Evolutionary conservation across 495 filamentous ascomycete species (phyloP).

Genomic region (Copromyces sp.): DNA sequence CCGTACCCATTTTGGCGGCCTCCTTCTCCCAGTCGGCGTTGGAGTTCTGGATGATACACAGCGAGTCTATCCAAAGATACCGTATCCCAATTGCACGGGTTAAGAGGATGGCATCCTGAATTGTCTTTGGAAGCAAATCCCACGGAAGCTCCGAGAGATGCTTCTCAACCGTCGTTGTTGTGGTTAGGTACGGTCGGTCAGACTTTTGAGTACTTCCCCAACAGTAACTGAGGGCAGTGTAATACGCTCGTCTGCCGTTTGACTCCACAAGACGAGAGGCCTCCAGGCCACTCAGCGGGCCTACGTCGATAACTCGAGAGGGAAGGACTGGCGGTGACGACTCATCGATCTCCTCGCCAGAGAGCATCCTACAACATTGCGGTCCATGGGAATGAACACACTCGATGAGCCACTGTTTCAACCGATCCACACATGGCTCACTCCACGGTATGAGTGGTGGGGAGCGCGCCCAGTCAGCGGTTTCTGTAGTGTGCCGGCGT

Average conservation of each 20-base stretch:
- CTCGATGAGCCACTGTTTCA: neutral
- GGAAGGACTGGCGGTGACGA: neutral
- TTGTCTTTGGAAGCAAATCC: neutral
- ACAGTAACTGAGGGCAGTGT: neutral
- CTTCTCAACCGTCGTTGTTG: neutral
- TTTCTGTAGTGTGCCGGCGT: neutral
- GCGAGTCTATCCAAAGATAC: neutral
- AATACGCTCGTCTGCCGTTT: accelerated
- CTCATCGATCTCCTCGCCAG: neutral
- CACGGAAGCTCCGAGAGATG: neutral
- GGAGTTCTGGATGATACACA: no score
- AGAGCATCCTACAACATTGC: neutral
- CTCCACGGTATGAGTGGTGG: neutral
- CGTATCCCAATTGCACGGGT: neutral
- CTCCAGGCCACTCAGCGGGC: accelerated
- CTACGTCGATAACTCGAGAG: neutral
- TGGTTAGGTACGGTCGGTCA: neutral
- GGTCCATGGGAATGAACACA: accelerated
- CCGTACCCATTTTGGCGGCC: accelerated
- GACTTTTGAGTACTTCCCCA: neutral
- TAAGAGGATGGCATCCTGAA: neutral
- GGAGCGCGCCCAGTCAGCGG: accelerated
- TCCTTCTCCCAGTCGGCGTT: neutral
- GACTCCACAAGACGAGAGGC: neutral
- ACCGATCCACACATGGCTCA: neutral